These are phyloP conservation scores for Musa beccarii DNA, from an alignment of 176 grass and related monocot genomes.

Conservation along the genomic window DNA sequence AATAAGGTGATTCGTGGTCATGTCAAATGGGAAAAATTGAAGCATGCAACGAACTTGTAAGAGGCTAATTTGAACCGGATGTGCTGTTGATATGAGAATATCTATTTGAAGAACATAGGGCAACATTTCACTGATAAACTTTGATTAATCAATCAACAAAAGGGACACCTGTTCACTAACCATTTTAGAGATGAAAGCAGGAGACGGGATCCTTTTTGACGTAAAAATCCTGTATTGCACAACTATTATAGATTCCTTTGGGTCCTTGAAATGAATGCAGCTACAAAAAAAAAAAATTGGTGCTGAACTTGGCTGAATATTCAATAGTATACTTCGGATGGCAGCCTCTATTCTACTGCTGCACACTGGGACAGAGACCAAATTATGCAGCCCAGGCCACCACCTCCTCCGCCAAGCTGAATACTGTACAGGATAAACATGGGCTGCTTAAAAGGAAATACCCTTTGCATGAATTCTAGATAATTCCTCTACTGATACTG, in stretches of 20 bases:
- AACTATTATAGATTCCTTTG: background rate
- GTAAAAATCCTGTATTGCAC: background rate
- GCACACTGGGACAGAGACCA: too few species aligned
- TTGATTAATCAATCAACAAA: background rate
- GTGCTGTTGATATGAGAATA: background rate
- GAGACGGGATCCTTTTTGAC: background rate
- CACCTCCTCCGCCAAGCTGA: background rate
- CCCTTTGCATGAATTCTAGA: background rate
- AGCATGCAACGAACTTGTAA: too few species aligned
- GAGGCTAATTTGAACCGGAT: too few species aligned
- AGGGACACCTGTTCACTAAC: background rate
- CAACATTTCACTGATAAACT: background rate
- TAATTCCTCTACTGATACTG: background rate
- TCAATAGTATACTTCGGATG: background rate
- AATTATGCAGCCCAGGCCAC: too few species aligned
- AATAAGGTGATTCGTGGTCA: too few species aligned
- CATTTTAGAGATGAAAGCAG: background rate
- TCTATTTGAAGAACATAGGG: background rate
- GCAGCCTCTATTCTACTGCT: background rate
- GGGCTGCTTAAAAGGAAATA: background rate
- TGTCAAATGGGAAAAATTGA: too few species aligned
- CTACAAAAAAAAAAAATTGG: background rate
- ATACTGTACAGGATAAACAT: background rate
- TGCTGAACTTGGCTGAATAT: background rate
- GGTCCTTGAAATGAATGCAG: background rate